phyloP scores from a whole-genome alignment of 1,284 basidiomycete species.

The Tylopilus orsonianus region DNA sequence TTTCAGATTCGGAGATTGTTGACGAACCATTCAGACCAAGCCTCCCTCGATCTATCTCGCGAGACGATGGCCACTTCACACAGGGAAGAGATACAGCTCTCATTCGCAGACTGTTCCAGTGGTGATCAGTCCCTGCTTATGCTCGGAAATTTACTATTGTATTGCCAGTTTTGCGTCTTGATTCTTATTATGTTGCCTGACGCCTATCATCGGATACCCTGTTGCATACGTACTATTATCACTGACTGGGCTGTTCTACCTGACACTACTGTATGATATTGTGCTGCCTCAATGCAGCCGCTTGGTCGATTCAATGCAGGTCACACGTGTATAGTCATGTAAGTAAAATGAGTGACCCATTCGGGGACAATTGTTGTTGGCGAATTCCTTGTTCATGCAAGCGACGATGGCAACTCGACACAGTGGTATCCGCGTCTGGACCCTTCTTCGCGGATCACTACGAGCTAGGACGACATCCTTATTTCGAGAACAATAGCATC shows the following conservation, averaged over 20 bases:
- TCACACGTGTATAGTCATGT: too few relatives aligned
- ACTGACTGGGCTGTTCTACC: slow-evolving; percentile 30
- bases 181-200: slow-evolving; percentile 31
- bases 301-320: neutral
- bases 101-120: slow-evolving; percentile 36
- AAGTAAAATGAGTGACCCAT: too few relatives aligned
- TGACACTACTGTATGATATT: slow-evolving; percentile 33
- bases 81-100: slow-evolving; percentile 36
- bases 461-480: too few relatives aligned
- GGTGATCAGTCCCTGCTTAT: slow-evolving; percentile 26
- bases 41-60: slow-evolving; percentile 33
- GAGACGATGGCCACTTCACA: slow-evolving; percentile 32
- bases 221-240: slow-evolving; percentile 39
- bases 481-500: slow-evolving; percentile 20
- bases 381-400: slow-evolving; percentile 9
- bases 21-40: slow-evolving; percentile 41
- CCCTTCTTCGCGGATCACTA: neutral
- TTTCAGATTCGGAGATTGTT: slow-evolving; percentile 41
- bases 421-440: too few relatives aligned
- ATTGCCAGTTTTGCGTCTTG: slow-evolving; percentile 29
- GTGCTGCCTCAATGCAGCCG: slow-evolving; percentile 1
- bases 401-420: neutral
- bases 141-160: slow-evolving; percentile 28
- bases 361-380: slow-evolving; percentile 9
- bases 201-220: slow-evolving; percentile 36